Base-by-base conservation (phyloP, 306 rosid genomes). In the Vicia faba region DNA sequence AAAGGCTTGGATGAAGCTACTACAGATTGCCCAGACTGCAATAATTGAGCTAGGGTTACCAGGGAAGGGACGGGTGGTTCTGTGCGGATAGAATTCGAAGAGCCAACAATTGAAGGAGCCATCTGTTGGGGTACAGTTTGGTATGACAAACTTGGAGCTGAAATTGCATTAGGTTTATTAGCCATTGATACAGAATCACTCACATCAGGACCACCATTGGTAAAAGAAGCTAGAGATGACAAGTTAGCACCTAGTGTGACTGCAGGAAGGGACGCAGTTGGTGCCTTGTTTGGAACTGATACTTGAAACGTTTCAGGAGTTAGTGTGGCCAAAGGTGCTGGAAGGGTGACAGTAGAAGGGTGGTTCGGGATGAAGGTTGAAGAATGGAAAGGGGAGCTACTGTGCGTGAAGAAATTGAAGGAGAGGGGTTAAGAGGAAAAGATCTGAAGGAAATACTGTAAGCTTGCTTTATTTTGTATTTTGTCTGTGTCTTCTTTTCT, bases 31-130 rank as follows among this genome's bases (percentile, higher is more conserved):
- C 84, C 87, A 78, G 88, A 56, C 74, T 87, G 96, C 83, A 87
- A 78, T 35, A 92, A 68, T 81, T 89, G 96, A 26, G 84, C 93
- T 4, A 96, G 96, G 50, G 96, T 92, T 49, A 92, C 82, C 79
- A 89, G 80, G 71, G 96, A 77, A 48, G 89, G 96, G 43, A 70
- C n/a, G n/a, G n/a, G n/a, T n/a, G n/a, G n/a, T 73, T 84, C 91
- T 8, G 76, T 15, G 11, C 49, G 79, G 29, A 56, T 23, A 57
- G 87, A 70, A 72, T 31, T 91, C 18, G 88, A 71, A 61, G 95
- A 59, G 65, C 84, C 92, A 75, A 70, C 81, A 58, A 71, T 33
- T 5, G 84, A 70, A 33, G 96, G 75, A 23, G 80, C 12, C 51
- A 85, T 20, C 58, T 51, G 25, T 66, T 82, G 88, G 41, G 97